Evolutionary conservation across 768 basidiomycete genomes (phyloP), one percentile per base, ranked within the genome.

Genomic region (Collybiopsis luxurians): DNA sequence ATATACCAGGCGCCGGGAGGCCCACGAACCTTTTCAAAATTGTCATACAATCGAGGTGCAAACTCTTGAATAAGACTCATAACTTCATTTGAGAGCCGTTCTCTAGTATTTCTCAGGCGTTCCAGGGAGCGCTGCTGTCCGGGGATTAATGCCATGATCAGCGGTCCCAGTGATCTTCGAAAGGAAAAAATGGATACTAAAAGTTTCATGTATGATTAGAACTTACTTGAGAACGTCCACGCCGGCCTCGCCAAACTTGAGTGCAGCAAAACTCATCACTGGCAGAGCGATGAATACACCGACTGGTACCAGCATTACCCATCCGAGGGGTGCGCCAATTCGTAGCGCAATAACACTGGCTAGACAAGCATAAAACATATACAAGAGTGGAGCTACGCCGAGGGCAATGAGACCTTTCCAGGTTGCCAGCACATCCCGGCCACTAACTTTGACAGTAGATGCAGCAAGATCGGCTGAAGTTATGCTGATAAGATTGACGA

Each of bases 231-330:
- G 79, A 27, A 98, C 94, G 64, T 98, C 95, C 85, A 97, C 88
- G 21, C 95, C 95, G 31, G 95, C 95, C 69, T 98, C 95, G 38
- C 95, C 95, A 64, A 98, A 98, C 70, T 97, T 96, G 53, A 98
- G 81, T 4, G 95, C 92, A 5, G 92, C 92, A 66, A 89, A 92
- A 55, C 90, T 95, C 76, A 95, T 88, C 68, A 91, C 83, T 17
- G 95, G 95, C 28, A 98, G 70, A 2, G 84, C 76, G 17, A 81
- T 73, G 56, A 90, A 74, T 56, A 94, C 86, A 11, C 90, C 66
- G 64, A 95, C 79, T 0, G 95, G 95, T 2, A 92, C 89, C 72
- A 79, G 83, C 24, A 92, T 71, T 58, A 78, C 80, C 79, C 85
- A 87, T 59, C 75, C 73, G 30, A 85, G 59, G 4, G 91, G 80